A percentile compares a stretch with the other conserved stretches of the same genome.
phyloP scores from a whole-genome alignment of 1,284 basidiomycete species.

The Neotropicomus parvogracilis region DNA sequence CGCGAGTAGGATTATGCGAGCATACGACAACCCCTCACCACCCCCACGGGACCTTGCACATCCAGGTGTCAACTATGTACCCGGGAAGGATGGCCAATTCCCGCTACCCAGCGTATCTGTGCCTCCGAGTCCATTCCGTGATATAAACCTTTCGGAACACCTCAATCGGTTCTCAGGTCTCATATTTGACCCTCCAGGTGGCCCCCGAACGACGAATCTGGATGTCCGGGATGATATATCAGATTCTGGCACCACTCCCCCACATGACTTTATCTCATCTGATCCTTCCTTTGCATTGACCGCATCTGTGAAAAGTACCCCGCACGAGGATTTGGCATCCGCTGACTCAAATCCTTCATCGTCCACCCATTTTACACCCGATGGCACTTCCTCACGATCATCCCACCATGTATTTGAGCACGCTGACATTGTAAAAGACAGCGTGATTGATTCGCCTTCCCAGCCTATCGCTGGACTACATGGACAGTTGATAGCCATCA shows the following conservation, averaged over 20 bases:
- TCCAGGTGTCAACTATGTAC: slow-evolving; percentile 16
- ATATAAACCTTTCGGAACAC: slow-evolving; percentile 32
- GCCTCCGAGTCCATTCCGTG: slow-evolving; percentile 32
- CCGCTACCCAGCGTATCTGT: slow-evolving; percentile 12
- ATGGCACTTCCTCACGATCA: slow-evolving; percentile 40
- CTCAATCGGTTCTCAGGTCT: slow-evolving; percentile 19
- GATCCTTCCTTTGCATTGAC: slow-evolving; percentile 36
- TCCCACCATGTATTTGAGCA: slow-evolving; percentile 25
- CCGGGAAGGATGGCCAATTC: slow-evolving; percentile 20
- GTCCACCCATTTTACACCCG: slow-evolving; percentile 20
- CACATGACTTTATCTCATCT: slow-evolving; percentile 40
- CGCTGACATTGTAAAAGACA: background rate
- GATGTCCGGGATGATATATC: slow-evolving; percentile 3
- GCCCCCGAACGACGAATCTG: background rate
- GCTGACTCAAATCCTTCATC: slow-evolving; percentile 13
- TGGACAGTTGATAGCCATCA: slow-evolving; percentile 1
- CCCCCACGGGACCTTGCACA: slow-evolving; percentile 48
- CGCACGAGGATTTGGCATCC: slow-evolving; percentile 5
- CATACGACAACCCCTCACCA: slow-evolving; percentile 72
- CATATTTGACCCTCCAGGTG: slow-evolving; percentile 3
- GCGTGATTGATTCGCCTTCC: slow-evolving; percentile 4
- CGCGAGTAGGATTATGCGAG: slow-evolving; percentile 59
- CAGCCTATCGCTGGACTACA: background rate
- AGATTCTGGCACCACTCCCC: slow-evolving; percentile 5
- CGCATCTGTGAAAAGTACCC: slow-evolving; percentile 4